Evolutionary conservation across 2,329 filamentous ascomycete species (phyloP), one percentile per base, ranked within the genome.

Genomic region (Hypoxylon sp.): DNA sequence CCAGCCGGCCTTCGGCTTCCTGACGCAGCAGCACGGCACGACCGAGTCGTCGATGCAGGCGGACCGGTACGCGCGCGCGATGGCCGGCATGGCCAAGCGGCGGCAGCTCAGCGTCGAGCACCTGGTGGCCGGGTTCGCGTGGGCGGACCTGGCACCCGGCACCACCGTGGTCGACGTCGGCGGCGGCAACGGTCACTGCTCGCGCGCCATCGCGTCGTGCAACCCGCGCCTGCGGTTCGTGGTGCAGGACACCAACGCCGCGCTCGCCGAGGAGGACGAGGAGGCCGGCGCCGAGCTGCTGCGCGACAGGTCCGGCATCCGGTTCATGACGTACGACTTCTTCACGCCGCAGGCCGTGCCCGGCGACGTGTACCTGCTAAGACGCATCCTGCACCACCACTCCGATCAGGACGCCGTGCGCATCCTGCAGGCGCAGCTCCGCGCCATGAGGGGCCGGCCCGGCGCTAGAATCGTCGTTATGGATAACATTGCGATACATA

Each of bases 341-440:
- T 66, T 66, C 53, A 27, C 49, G 40, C 63, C 61, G 45, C 63
- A 63, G 50, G 52, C 58, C 1, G 47, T 59, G 1, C 9, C 29
- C 1, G 78, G 72, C 1, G 74, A 75, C 45, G 70, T 78, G 38
- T 80, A 78, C 62, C 64, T 79, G 41, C 68, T 80, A 48, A 74
- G 77, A 24, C 69, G 73, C 60, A 77, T 80, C 42, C 64, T 81
- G 20, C 78, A 80, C 58, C 76, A 79, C 65, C 78, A 77, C 75
- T 71, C 77, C 0, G 76, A 79, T 40, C 66, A 69, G 13, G 67
- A 74, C 24, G 64, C 65, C 2, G 59, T 69, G 31, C 61, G 61
- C 13, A 75, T 76, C 31, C 55, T 70, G 29, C 70, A 69, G 46
- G 70, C 70, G 31, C 62, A 64, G 38, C 31, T 62, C 1, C 57